Percentiles rank a stretch among this genome's conserved stretches.
These are phyloP conservation scores for Trichoderma citrinoviride DNA, from an alignment of 2,329 filamentous ascomycete species.

Conservation along the genomic window DNA sequence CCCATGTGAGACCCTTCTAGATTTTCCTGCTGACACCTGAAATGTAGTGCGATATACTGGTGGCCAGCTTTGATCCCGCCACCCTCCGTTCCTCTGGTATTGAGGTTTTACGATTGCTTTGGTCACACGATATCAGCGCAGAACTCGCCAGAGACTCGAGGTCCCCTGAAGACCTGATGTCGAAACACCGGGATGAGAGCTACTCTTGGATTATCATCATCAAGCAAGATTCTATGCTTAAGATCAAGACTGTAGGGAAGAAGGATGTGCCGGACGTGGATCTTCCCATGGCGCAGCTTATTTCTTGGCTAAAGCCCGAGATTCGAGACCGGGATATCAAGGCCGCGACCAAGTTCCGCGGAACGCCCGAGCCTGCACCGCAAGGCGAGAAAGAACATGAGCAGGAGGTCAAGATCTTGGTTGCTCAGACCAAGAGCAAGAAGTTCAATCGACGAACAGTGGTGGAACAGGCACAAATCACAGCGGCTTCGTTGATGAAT, in stretches of 20 bases:
- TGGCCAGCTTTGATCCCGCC: conserved; percentile 80
- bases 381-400: conserved; percentile 43
- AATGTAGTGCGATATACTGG: conserved; percentile 75
- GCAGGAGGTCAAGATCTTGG: conserved; percentile 80
- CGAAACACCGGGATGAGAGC: conserved; percentile 70
- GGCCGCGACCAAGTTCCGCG: conserved; percentile 47
- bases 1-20: conserved; percentile 1
- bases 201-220: conserved; percentile 88
- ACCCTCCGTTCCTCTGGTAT: conserved; percentile 74
- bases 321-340: conserved; percentile 73
- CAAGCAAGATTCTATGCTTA: conserved; percentile 73
- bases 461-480: conserved; percentile 70
- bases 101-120: conserved; percentile 74
- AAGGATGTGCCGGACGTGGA: conserved; percentile 76
- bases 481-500: conserved; percentile 61
- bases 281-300: conserved; percentile 67
- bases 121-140: conserved; percentile 79
- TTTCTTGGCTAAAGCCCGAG: conserved; percentile 78
- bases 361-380: conserved; percentile 11
- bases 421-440: conserved; percentile 79
- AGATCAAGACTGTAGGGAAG: conserved; percentile 73
- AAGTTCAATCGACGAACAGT: conserved; percentile 88
- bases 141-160: conserved; percentile 80
- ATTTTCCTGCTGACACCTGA: not conserved
- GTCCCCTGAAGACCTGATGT: conserved; percentile 75